These are phyloP conservation scores for Aspergillus sp. DNA, from an alignment of 2,329 filamentous ascomycete species.

Conservation along the genomic window DNA sequence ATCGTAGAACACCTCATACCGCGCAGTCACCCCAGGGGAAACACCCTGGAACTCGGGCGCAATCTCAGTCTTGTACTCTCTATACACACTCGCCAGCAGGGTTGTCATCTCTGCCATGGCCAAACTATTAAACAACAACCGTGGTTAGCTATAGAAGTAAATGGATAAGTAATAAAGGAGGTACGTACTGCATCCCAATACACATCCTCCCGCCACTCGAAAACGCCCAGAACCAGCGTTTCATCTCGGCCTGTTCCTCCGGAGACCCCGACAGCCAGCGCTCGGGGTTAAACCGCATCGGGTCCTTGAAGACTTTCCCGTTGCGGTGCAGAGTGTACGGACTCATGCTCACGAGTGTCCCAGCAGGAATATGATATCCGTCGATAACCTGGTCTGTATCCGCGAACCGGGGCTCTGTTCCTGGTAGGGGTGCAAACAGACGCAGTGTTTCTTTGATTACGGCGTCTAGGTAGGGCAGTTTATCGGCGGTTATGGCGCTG, in stretches of 20 bases:
- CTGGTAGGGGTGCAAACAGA: not conserved
- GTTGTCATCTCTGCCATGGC: not conserved
- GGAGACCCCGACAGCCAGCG: not conserved
- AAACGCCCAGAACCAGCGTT: slow-evolving; percentile 3
- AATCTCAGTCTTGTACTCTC: not conserved
- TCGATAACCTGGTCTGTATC: not conserved
- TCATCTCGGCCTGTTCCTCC: not conserved
- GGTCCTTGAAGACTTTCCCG: not conserved
- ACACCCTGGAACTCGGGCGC: not conserved
- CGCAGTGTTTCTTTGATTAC: not conserved
- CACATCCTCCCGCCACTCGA: slow-evolving; percentile 3
- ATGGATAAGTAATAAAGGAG: too few relatives aligned
- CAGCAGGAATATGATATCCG: not conserved
- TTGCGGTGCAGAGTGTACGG: not conserved
- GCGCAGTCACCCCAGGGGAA: not conserved
- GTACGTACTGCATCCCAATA: slow-evolving; percentile 6
- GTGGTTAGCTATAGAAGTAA: not conserved
- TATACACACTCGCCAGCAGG: not conserved
- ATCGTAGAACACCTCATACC: not conserved
- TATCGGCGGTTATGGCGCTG: not conserved
- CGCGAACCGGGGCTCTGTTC: not conserved
- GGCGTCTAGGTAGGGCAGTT: not conserved
- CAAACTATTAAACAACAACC: not conserved
- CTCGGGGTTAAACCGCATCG: not conserved
- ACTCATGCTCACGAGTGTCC: not conserved